Evolutionary conservation across 1,284 basidiomycete genomes (phyloP), one percentile per base, ranked within the genome.

Genomic region (Pseudozyma flocculosa): DNA sequence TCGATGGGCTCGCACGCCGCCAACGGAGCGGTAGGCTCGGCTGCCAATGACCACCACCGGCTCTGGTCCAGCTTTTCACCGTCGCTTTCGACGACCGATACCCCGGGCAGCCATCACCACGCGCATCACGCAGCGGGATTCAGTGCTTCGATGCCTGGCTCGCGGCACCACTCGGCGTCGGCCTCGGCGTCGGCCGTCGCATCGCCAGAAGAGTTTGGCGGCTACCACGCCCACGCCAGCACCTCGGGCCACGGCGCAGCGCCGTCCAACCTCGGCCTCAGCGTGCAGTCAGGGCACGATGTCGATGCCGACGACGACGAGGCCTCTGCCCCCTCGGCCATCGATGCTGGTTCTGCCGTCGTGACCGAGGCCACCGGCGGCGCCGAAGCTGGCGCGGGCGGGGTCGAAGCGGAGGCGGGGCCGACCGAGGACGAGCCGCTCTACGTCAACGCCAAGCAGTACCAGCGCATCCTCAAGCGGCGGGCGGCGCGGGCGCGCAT

Each of bases 361-460:
- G 54, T 14, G 53, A 58, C 23, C 3, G 21, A 17, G 22, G 15
- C 37, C 2, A 5, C 58, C 21, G 52, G 54, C 22, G 29, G 43
- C 23, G 40, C 37, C 3, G 34, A 42, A 26, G 46, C 17, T 2
- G 42, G 36, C 5, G 48, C 50, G 13, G 49, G 51, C 17, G 52
- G 13, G 29, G 29, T 5, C 29, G 29, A 29, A 13, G 29, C 7
- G 11, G 32, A 9, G 32, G 32, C 51, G 17, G 54, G 39, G 14
- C 50, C 56, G 14, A 40, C 67, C 39, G 68, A 75, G 40, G 70
- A 75, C 30, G 74, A 76, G 36, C 74, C 74, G 15, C 63, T 76
- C 17, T 76, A 75, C 43, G 74, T 76, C 51, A 76, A 76, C 40
- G 72, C 74, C 2, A 75, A 75, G 44, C 74, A 76, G 54, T 76